Conservation (phyloP, 768 basidiomycete genomes). For the Tylopilus rubrobrunneus region DNA sequence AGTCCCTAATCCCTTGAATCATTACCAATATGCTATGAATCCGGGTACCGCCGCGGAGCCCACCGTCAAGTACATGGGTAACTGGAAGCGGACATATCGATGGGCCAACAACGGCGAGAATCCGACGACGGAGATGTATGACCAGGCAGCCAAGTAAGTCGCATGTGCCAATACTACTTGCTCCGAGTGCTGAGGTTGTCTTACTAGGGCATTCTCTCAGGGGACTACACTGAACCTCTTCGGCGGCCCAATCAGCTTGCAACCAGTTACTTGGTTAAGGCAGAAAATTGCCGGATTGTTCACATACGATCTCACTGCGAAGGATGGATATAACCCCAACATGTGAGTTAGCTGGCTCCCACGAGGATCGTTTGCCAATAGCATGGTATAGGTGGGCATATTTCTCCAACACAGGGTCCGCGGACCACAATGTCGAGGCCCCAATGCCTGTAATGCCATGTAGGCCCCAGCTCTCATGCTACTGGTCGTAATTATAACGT, state of each 20-base stretch:
- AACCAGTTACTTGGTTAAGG: constrained; percentile 16
- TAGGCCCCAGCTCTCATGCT: neutral
- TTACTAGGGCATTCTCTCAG: constrained; percentile 3
- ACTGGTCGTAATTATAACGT: neutral
- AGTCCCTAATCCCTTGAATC: constrained; percentile 14
- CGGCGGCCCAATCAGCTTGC: neutral
- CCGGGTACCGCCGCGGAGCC: neutral
- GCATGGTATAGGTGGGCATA: constrained; percentile 13
- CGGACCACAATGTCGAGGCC: neutral
- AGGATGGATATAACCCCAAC: constrained; percentile 13
- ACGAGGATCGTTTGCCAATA: neutral
- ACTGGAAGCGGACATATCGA: constrained; percentile 14
- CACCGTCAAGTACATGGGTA: neutral
- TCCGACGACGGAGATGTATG: constrained; percentile 10
- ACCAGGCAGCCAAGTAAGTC: constrained; percentile 9
- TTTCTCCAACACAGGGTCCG: constrained; percentile 2
- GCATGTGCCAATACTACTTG: neutral
- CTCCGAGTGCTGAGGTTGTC: neutral
- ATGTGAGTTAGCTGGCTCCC: constrained; percentile 2
- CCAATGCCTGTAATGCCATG: neutral
- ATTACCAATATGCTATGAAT: constrained; percentile 3
- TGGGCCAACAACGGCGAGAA: constrained; percentile 3
- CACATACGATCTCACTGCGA: constrained; percentile 10
- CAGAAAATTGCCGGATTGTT: constrained; percentile 12
- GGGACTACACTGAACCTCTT: neutral